A percentile compares a stretch with the other conserved stretches of the same genome.
Conservation (phyloP, 1,139 yeast species). For the Saccharomyces hybrid region DNA sequence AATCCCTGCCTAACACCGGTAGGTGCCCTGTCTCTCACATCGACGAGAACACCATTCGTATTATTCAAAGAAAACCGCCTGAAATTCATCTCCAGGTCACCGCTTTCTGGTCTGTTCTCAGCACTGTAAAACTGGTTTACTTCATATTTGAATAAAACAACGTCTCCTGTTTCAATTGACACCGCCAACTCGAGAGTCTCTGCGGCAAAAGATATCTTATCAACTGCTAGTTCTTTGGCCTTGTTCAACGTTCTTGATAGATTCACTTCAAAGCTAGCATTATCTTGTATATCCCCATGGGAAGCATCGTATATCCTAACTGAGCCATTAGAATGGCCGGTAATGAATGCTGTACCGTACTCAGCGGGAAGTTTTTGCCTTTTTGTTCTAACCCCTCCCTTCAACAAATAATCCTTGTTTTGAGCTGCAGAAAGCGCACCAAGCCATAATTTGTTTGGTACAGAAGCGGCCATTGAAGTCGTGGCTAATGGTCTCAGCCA, state of each 20-base stretch:
- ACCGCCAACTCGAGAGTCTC: slow-evolving; percentile 71
- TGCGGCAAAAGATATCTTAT: slow-evolving; percentile 64
- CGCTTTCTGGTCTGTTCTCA: slow-evolving; percentile 13
- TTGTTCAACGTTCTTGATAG: slow-evolving; percentile 42
- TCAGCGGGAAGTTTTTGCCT: slow-evolving; percentile 30
- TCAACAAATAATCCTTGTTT: slow-evolving; percentile 39
- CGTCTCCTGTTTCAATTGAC: slow-evolving; percentile 56
- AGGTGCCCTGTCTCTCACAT: slow-evolving; percentile 37
- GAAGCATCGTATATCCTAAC: slow-evolving; percentile 79
- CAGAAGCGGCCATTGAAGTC: slow-evolving; percentile 43
- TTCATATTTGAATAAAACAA: slow-evolving; percentile 70
- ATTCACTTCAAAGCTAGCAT: slow-evolving; percentile 50
- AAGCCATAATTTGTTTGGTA: slow-evolving; percentile 59
- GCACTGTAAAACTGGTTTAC: slow-evolving; percentile 40
- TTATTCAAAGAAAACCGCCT: slow-evolving; percentile 30
- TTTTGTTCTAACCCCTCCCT: slow-evolving; percentile 71
- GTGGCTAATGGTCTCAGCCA: slow-evolving; percentile 76
- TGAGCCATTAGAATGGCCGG: slow-evolving; percentile 79
- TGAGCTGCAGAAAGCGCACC: slow-evolving; percentile 57
- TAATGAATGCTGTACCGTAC: slow-evolving; percentile 44
- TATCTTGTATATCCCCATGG: slow-evolving; percentile 62
- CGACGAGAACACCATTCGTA: slow-evolving; percentile 27
- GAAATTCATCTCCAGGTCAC: slow-evolving; percentile 27
- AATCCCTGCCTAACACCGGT: slow-evolving; percentile 52
- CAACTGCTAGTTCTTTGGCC: slow-evolving; percentile 41